These are phyloP conservation scores for Corynascus novoguineensis DNA, from an alignment of 495 filamentous ascomycete genomes.

Conservation along the genomic window DNA sequence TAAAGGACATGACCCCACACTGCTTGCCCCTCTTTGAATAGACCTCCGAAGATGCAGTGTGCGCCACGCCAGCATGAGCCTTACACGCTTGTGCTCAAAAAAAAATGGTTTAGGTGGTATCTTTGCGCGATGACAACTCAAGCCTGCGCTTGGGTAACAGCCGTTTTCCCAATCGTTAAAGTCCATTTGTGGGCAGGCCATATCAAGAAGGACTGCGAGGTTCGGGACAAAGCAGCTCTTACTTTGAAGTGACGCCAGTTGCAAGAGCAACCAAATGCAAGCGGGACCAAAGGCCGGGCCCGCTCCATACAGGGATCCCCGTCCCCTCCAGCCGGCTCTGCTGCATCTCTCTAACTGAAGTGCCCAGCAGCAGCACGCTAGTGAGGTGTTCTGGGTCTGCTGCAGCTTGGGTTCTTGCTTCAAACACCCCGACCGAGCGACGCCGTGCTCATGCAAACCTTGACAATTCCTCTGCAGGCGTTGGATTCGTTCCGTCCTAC, in stretches of 20 bases:
- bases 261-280: neutral
- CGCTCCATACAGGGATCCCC: constrained; percentile 3
- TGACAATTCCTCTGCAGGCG: neutral
- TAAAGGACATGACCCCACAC: neutral
- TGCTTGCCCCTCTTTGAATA: neutral
- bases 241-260: neutral
- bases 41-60: neutral
- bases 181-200: neutral
- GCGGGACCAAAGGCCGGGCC: constrained; percentile 4
- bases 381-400: no score
- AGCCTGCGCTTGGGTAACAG: neutral
- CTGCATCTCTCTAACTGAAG: no score
- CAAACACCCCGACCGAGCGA: neutral
- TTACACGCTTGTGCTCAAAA: no score
- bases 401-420: neutral
- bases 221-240: neutral
- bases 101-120: no score
- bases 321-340: constrained; percentile 1
- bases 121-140: neutral
- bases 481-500: neutral
- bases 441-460: neutral
- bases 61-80: no score
- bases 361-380: no score
- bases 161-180: no score
- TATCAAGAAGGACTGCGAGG: neutral